Percentiles rank a stretch among this genome's conserved stretches.
These are phyloP conservation scores for Cytospora leucostoma DNA, from an alignment of 2,329 filamentous ascomycete genomes.

Conservation along the genomic window DNA sequence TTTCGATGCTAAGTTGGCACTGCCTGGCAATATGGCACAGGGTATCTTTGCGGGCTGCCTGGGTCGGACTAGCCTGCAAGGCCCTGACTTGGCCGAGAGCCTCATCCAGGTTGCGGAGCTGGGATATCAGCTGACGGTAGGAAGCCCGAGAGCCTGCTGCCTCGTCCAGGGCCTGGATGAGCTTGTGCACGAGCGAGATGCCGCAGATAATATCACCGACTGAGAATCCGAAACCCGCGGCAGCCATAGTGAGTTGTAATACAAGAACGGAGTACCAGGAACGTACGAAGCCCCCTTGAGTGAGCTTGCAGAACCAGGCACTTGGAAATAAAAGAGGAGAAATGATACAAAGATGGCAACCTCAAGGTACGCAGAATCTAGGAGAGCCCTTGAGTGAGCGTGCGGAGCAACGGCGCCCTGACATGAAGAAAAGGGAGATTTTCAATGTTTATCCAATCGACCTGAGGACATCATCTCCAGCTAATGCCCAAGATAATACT, in stretches of 20 bases:
- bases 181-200: conserved; percentile 1
- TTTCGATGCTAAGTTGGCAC: conserved; percentile 13
- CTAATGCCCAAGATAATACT: too few species aligned
- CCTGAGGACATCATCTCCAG: too few species aligned
- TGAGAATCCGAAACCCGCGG: conserved; percentile 11
- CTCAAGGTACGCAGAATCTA: too few species aligned
- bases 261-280: too few species aligned
- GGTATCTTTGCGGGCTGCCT: conserved; percentile 1
- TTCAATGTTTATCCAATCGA: too few species aligned
- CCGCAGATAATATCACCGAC: conserved; percentile 9
- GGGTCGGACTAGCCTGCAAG: background rate
- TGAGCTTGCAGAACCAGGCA: too few species aligned
- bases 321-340: too few species aligned
- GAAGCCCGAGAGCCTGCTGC: conserved; percentile 4
- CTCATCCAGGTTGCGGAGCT: conserved; percentile 4
- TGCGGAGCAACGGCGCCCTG: too few species aligned
- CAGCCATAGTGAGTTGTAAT: background rate
- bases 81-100: background rate
- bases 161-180: conserved; percentile 5
- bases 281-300: background rate
- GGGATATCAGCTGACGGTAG: conserved; percentile 7
- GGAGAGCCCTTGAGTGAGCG: too few species aligned
- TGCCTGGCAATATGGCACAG: background rate
- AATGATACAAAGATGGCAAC: too few species aligned
- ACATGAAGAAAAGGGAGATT: too few species aligned